These are phyloP conservation scores for Moesziomyces sp. DNA, from an alignment of 1,284 basidiomycete genomes.

Conservation along the genomic window DNA sequence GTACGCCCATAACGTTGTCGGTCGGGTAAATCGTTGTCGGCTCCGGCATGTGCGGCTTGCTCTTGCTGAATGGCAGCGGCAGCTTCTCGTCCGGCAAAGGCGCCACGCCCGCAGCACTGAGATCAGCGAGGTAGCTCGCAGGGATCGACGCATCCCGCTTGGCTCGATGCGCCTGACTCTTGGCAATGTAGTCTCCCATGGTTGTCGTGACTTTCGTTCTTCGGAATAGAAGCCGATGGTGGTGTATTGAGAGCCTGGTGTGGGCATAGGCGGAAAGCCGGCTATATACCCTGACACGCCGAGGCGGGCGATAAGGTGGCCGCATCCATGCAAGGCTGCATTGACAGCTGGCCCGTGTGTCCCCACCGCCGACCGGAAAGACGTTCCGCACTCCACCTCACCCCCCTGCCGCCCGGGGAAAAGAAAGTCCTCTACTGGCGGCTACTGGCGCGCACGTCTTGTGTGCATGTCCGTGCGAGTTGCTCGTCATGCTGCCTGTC, in stretches of 20 bases:
- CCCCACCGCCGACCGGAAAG: too few species aligned
- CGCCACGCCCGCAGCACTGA: constrained; percentile 15
- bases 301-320: not conserved
- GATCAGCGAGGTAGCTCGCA: constrained; percentile 17
- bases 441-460: too few species aligned
- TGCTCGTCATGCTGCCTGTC: too few species aligned
- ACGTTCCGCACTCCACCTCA: too few species aligned
- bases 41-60: constrained; percentile 24
- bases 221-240: not conserved
- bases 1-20: constrained; percentile 23
- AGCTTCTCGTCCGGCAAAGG: constrained; percentile 32
- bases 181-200: constrained; percentile 37
- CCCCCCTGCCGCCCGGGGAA: too few species aligned
- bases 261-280: too few species aligned
- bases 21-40: constrained; percentile 33
- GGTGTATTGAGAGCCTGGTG: not conserved
- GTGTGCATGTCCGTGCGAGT: too few species aligned
- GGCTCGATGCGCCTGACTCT: constrained; percentile 17
- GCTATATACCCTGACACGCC: not conserved
- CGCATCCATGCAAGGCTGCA: not conserved
- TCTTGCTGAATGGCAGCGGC: constrained; percentile 27
- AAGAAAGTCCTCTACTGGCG: too few species aligned
- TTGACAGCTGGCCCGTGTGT: not conserved
- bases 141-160: constrained; percentile 41
- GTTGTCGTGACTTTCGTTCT: not conserved